These are phyloP conservation scores for Hydnum rufescens DNA, from an alignment of 768 basidiomycete genomes.

Conservation along the genomic window DNA sequence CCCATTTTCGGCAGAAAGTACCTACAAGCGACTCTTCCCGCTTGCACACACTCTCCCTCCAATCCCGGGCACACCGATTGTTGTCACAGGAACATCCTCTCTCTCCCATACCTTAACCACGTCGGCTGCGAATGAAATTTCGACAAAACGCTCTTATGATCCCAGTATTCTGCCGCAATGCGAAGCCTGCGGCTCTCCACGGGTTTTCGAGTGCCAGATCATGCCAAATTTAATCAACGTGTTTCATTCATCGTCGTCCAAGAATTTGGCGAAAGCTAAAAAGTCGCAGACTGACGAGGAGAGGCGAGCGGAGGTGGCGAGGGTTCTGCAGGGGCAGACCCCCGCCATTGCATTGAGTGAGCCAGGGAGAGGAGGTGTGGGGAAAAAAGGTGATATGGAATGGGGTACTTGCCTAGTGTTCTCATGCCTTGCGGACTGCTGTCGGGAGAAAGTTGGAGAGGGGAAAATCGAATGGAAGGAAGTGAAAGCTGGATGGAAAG, in stretches of 20 bases:
- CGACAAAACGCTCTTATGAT: slow-evolving; percentile 31
- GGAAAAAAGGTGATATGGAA: slow-evolving; percentile 44
- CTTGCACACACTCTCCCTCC: neutral
- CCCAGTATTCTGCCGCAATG: slow-evolving; percentile 40
- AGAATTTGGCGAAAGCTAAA: slow-evolving; percentile 12
- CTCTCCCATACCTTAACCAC: neutral
- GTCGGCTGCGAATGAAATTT: neutral
- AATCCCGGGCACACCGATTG: neutral
- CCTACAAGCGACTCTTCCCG: slow-evolving; percentile 61
- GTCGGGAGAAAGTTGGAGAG: slow-evolving; percentile 24
- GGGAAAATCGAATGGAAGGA: slow-evolving; percentile 14
- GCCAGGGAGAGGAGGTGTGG: too few species aligned
- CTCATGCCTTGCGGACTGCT: slow-evolving; percentile 70
- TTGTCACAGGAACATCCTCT: neutral
- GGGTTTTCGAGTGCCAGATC: slow-evolving; percentile 83
- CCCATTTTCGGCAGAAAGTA: slow-evolving; percentile 61
- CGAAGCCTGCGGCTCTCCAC: slow-evolving; percentile 38
- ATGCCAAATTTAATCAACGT: slow-evolving; percentile 87
- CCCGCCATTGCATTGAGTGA: too few species aligned
- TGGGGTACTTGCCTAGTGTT: slow-evolving; percentile 90
- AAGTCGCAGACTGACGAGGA: slow-evolving; percentile 41
- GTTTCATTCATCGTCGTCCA: slow-evolving; percentile 22
- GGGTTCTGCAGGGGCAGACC: slow-evolving; percentile 29
- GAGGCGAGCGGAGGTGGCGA: slow-evolving; percentile 39
- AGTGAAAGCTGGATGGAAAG: slow-evolving; percentile 34